Evolutionary conservation across 164 flowering plant genomes (phyloP).

Genomic region (Chimonanthus salicifolius): DNA sequence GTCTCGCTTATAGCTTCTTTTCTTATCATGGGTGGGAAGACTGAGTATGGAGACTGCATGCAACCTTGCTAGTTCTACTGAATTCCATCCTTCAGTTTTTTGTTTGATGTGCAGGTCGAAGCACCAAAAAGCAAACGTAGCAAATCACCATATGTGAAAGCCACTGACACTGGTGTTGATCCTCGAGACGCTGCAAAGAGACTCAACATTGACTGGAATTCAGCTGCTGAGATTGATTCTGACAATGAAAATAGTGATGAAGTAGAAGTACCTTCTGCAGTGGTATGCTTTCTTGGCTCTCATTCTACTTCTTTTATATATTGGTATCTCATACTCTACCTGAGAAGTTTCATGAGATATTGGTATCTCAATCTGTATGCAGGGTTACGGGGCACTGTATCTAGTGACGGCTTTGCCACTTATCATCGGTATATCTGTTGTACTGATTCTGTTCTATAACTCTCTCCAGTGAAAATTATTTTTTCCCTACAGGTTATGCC

Average conservation of each 20-base stretch:
- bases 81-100: conserved; percentile 2
- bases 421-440: conserved; percentile 87
- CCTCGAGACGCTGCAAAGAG: conserved; percentile 80
- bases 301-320: neutral
- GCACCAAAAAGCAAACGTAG: conserved; percentile 44
- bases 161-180: conserved; percentile 82
- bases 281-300: conserved; percentile 46
- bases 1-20: neutral
- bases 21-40: neutral
- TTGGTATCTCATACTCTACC: neutral
- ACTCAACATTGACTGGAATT: conserved; percentile 86
- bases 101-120: conserved; percentile 47
- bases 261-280: conserved; percentile 61
- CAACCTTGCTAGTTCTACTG: neutral
- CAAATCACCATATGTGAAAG: conserved; percentile 75
- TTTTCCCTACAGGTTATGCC: neutral
- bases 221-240: conserved; percentile 84
- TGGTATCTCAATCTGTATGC: conserved; percentile 26
- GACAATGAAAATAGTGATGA: conserved; percentile 33
- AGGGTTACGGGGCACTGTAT: conserved; percentile 93
- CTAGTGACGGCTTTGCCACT: conserved; percentile 79
- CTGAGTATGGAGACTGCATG: neutral
- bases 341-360: neutral
- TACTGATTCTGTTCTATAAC: conserved; percentile 78
- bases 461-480: conserved; percentile 58